Conservation (phyloP, 345 rosid species). For the Theobroma cacao region DNA sequence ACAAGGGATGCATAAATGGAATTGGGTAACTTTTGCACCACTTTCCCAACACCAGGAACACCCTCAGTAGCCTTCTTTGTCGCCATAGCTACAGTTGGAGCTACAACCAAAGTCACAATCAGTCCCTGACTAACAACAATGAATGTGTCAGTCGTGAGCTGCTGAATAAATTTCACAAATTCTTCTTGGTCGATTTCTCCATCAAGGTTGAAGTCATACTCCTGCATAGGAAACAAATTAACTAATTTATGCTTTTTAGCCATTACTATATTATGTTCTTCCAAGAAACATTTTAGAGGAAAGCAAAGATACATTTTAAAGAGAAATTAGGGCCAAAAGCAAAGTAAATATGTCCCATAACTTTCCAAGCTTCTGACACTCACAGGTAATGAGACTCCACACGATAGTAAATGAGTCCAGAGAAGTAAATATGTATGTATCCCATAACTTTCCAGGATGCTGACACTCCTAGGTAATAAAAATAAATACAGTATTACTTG, state of each 20-base stretch:
- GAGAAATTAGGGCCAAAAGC: neutral
- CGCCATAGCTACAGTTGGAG: slow-evolving; percentile 87
- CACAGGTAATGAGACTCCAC: neutral
- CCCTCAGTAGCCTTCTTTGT: slow-evolving; percentile 86
- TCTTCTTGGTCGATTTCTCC: slow-evolving; percentile 76
- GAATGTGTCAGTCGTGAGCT: slow-evolving; percentile 59
- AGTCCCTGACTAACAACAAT: slow-evolving; percentile 76
- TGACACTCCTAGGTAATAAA: neutral
- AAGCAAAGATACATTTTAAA: neutral
- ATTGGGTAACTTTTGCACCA: slow-evolving; percentile 74
- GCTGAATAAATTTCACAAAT: slow-evolving; percentile 64
- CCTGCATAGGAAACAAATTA: slow-evolving; percentile 31
- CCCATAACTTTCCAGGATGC: neutral
- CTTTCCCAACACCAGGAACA: slow-evolving; percentile 80
- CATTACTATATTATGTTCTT: neutral
- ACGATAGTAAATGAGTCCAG: neutral
- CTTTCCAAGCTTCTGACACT: neutral
- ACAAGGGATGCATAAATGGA: slow-evolving; percentile 82
- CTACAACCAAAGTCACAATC: slow-evolving; percentile 69
- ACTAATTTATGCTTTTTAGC: neutral
- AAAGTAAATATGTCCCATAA: neutral
- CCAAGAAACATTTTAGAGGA: neutral
- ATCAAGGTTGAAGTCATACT: slow-evolving; percentile 69
- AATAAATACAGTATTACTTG: neutral
- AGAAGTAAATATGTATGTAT: neutral